Evolutionary conservation across 345 rosid genomes (phyloP).

Genomic region (Citrus medica): DNA sequence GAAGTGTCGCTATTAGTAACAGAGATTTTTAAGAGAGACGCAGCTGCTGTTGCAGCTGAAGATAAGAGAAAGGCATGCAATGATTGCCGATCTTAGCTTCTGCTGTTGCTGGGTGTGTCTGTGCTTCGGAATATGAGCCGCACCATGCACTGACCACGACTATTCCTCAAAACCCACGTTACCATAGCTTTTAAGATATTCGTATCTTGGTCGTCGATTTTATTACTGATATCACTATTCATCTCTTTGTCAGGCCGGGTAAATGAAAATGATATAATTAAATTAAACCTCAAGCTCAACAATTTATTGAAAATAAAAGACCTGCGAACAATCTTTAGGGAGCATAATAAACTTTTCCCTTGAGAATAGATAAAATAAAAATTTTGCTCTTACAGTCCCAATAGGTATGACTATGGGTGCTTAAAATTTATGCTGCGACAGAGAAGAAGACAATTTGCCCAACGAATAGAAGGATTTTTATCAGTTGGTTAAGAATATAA

Average conservation of each 20-base stretch:
- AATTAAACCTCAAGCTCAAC: too few relatives aligned
- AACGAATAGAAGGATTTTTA: too few relatives aligned
- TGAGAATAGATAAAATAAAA: too few relatives aligned
- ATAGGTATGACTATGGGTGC: too few relatives aligned
- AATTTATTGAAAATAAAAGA: too few relatives aligned
- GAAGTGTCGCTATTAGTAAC: conserved; percentile 6
- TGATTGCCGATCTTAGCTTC: background rate
- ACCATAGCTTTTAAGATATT: background rate
- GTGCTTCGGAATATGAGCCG: background rate
- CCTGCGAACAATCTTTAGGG: too few relatives aligned
- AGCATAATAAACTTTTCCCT: too few relatives aligned
- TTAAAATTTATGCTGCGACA: too few relatives aligned
- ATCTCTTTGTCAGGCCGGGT: background rate
- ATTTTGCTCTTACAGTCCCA: too few relatives aligned
- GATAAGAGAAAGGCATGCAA: conserved; percentile 7
- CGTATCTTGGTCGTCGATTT: background rate
- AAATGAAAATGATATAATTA: too few relatives aligned
- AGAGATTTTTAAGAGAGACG: background rate
- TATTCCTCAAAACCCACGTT: background rate
- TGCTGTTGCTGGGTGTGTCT: background rate
- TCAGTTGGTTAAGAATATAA: too few relatives aligned
- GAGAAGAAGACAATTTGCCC: too few relatives aligned
- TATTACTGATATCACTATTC: background rate
- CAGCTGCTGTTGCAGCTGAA: background rate
- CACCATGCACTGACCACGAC: conserved; percentile 16